A percentile compares a stretch with the other conserved stretches of the same genome.
Conservation (phyloP, 768 basidiomycete species). For the Boletellus ananiceps region DNA sequence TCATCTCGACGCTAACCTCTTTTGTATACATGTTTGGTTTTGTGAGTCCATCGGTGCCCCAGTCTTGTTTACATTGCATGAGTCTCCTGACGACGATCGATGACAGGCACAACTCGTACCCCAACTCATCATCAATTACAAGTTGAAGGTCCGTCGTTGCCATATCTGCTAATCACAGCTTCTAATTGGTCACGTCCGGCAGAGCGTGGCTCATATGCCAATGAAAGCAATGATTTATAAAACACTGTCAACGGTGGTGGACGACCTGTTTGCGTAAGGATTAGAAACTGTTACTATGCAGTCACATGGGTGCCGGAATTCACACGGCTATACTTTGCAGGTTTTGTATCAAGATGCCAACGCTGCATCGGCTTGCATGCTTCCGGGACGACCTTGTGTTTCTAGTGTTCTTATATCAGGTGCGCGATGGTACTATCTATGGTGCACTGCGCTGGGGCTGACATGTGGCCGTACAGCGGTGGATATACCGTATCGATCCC, state of each 20-base stretch:
- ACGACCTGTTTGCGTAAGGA: conserved; percentile 86
- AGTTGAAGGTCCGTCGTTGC: conserved; percentile 66
- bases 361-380: conserved; percentile 85
- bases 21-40: conserved; percentile 98
- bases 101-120: conserved; percentile 77
- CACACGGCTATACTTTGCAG: conserved; percentile 36
- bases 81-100: conserved; percentile 13
- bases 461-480: conserved; percentile 54
- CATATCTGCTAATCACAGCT: conserved; percentile 4
- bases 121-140: conserved; percentile 94
- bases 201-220: conserved; percentile 97
- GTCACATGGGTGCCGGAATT: conserved; percentile 13
- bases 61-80: background rate
- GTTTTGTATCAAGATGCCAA: conserved; percentile 96
- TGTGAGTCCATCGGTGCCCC: conserved; percentile 48
- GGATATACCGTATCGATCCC: conserved; percentile 96
- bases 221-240: conserved; percentile 99
- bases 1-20: conserved; percentile 87
- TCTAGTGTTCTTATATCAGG: conserved; percentile 90
- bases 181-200: conserved; percentile 12
- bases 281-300: conserved; percentile 11
- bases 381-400: conserved; percentile 92
- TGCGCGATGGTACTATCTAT: conserved; percentile 33
- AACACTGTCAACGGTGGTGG: conserved; percentile 83
- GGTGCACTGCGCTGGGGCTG: background rate